Conservation (phyloP, 2,329 filamentous ascomycete species). For the Fusarium protoensiforme region DNA sequence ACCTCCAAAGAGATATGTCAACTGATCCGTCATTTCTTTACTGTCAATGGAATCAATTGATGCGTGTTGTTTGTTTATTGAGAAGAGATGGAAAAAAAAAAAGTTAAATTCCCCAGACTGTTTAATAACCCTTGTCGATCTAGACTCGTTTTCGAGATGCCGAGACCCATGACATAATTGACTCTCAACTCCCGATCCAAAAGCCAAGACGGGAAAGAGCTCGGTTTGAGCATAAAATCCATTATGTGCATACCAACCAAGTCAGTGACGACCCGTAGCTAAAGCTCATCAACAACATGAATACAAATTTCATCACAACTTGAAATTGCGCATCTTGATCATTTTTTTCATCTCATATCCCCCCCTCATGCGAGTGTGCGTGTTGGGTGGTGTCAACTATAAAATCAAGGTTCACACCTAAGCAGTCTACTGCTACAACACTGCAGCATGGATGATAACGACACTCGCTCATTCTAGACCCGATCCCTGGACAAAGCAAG, state of each 20-base stretch:
- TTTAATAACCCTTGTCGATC: background rate
- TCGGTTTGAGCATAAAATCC: background rate
- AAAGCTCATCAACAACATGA: background rate
- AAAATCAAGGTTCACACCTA: conserved; percentile 34
- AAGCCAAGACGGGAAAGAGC: background rate
- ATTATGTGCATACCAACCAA: background rate
- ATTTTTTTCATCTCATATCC: background rate
- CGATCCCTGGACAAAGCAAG: background rate
- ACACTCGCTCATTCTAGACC: background rate
- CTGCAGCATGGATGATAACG: background rate
- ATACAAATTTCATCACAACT: background rate
- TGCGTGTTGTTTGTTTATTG: background rate
- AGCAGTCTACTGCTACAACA: conserved; percentile 23
- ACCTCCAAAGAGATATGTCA: conserved; percentile 54
- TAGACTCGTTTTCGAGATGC: background rate
- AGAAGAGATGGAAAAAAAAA: background rate
- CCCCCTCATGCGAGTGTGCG: background rate
- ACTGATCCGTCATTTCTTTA: conserved; percentile 24
- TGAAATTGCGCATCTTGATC: background rate
- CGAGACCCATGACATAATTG: conserved; percentile 3
- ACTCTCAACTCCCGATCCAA: background rate
- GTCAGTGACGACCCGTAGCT: background rate
- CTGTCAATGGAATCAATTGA: background rate
- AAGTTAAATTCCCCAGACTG: background rate
- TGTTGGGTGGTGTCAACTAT: background rate